Base-by-base conservation (phyloP, 257 asterid genomes). In the Petunia secreta region DNA sequence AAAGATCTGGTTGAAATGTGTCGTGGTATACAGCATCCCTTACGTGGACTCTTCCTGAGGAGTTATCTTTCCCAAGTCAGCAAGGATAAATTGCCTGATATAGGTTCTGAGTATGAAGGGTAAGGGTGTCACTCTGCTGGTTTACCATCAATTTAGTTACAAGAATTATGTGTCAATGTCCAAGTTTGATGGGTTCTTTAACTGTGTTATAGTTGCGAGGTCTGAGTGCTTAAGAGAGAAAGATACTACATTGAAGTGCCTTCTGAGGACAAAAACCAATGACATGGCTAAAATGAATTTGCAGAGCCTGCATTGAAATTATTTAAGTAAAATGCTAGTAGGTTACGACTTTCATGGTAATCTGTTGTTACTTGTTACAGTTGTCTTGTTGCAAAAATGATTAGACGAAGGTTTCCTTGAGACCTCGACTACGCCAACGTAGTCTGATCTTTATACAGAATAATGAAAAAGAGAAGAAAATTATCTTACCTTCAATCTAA, bases 1-100 rank as follows among this genome's bases (percentile, higher is more conserved):
- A 96, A 96, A 89, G 99, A 96, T 87, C 97, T 96, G 78, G 98
- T 94, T 50, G 99, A 96, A 91, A 96, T 96, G 99, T 91, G 99
- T 75, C 99, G 98, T 15, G 97, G 97, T 58, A 87, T 96, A 73
- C 98, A 96, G 77, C 97, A 96, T 87, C 99, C 99, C 62, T 82
- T 96, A 34, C 99, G 99, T 78, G 99, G 99, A 43, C 97, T 96
- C 62, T 96, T 96, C 81, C 85, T 96, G 37, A 91, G 99, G 89
- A 96, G 99, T 87, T 96, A 96, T 82, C 97, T 96, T 76, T 90
- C 99, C 80, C 99, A 96, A 96, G 98, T 96, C 83, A 96, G 99
- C 81, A 91, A 86, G 85, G 99, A 96, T 85, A 96, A 94, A 80
- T 87, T 96, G 81, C 99, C 99, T 38, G 99, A 96, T 79, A 88